Evolutionary conservation across 306 rosid species (phyloP), one percentile per base, ranked within the genome.

Genomic region (Boehmeria nivea): DNA sequence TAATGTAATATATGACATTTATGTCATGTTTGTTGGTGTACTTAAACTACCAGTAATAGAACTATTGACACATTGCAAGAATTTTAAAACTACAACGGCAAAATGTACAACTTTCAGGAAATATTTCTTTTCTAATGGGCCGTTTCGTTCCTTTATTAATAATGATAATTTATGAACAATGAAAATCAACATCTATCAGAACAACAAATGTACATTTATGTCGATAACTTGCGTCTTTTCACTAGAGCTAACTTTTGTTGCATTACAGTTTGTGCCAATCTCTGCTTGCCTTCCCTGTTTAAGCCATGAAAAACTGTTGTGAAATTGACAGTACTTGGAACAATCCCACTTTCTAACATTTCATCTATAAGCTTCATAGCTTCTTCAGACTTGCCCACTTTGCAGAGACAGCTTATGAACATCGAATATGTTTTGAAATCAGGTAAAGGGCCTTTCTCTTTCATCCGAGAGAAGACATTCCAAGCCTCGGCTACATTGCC

Each of bases 351-450:
- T 0, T 64, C 70, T 47, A 59, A 43, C 98, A 90, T 90, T 14
- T 84, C 91, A 54, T 83, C 63, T 51, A 82, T 25, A 34, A 84
- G 79, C 66, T 44, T 37, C 81, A 76, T 28, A 33, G 83, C 94
- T 75, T 90, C 98, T 76, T 86, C 98, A 20, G 98, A 87, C 71
- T 68, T 78, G 16, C 87, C 94, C 36, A 23, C 78, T 51, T 67
- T 82, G 61, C 91, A 81, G 0, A 90, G 82, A 48, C 86, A 82
- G 45, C 70, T 51, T 22, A 90, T 72, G 56, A 90, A 83, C 83
- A 87, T 82, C 25, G 98, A 82, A 57, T 82, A 90, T 3, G 87
- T 72, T 60, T 64, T 71, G 60, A 90, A 90, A 68, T 90, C 95
- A 18, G 95, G 95, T 34, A 43, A 84, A 3, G 94, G 85, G 37